Conservation (phyloP, 805 yeast genomes). For the Saccharomycopsis schoenii region DNA sequence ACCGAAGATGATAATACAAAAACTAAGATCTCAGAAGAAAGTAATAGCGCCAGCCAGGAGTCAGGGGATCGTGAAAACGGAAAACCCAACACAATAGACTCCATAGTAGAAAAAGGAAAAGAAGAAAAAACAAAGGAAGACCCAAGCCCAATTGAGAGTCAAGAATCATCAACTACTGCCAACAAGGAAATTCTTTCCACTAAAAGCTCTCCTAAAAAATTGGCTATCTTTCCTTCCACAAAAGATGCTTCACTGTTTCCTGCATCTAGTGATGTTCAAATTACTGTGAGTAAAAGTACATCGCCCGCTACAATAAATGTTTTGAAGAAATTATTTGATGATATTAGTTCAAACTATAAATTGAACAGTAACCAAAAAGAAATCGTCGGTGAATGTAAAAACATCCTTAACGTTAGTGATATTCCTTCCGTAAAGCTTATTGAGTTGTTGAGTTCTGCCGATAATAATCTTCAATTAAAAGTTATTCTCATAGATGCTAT, state of each 20-base stretch:
- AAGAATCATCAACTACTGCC: not conserved
- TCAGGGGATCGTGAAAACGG: not conserved
- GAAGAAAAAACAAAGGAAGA: not conserved
- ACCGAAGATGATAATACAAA: not conserved
- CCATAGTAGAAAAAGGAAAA: not conserved
- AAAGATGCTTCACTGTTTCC: not conserved
- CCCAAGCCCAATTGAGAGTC: too few relatives aligned
- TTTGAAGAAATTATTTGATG: constrained; percentile 11
- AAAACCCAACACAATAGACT: not conserved
- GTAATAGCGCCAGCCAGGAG: not conserved
- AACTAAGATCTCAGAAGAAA: not conserved
- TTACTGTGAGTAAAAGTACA: constrained; percentile 2
- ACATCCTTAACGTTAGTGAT: not conserved
- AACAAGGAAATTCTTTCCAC: not conserved
- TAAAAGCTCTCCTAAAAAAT: not conserved
- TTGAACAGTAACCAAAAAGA: constrained; percentile 12
- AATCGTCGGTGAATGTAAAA: constrained; percentile 1
- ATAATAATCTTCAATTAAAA: constrained; percentile 14
- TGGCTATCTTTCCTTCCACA: not conserved
- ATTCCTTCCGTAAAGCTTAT: constrained; percentile 11
- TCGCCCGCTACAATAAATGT: constrained; percentile 13
- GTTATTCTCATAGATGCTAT: constrained; percentile 14
- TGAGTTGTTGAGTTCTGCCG: constrained; percentile 3
- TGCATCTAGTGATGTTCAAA: not conserved
- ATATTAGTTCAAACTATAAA: constrained; percentile 8